phyloP scores from a whole-genome alignment of 2,329 filamentous ascomycete genomes.

The Phaeosphaeriaceae sp. region DNA sequence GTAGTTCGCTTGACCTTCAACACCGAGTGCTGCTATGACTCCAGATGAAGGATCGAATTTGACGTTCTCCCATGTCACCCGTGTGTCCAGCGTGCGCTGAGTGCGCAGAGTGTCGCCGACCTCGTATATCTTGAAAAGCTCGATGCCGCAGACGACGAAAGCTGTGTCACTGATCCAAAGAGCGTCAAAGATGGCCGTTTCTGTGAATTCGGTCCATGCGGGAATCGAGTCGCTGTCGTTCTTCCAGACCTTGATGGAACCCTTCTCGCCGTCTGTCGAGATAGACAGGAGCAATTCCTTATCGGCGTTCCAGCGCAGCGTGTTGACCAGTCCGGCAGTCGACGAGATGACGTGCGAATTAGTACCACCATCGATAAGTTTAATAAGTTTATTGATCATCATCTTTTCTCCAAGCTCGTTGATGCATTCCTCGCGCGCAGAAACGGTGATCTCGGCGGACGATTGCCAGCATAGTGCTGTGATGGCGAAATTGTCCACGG shows the following conservation, averaged over 20 bases:
- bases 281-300: constrained; percentile 45
- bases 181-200: constrained; percentile 52
- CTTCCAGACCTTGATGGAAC: constrained; percentile 50
- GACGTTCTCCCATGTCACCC: constrained; percentile 46
- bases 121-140: constrained; percentile 49
- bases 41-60: constrained; percentile 51
- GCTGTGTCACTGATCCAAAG: constrained; percentile 52
- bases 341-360: constrained; percentile 45
- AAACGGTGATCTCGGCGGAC: constrained; percentile 41
- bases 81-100: constrained; percentile 41
- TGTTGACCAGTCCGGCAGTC: constrained; percentile 46
- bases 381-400: constrained; percentile 47
- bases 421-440: constrained; percentile 41
- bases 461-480: constrained; percentile 48
- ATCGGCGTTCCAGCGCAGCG: constrained; percentile 45
- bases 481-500: constrained; percentile 41
- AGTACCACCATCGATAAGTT: constrained; percentile 37
- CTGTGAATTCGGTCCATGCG: constrained; percentile 51
- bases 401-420: constrained; percentile 48
- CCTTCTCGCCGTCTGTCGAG: constrained; percentile 48
- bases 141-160: constrained; percentile 54
- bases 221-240: constrained; percentile 46
- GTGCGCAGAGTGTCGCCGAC: constrained; percentile 36
- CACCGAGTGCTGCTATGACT: constrained; percentile 46
- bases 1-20: constrained; percentile 32